phyloP scores from a whole-genome alignment of 768 basidiomycete species.

The Lentinula detonsa region DNA sequence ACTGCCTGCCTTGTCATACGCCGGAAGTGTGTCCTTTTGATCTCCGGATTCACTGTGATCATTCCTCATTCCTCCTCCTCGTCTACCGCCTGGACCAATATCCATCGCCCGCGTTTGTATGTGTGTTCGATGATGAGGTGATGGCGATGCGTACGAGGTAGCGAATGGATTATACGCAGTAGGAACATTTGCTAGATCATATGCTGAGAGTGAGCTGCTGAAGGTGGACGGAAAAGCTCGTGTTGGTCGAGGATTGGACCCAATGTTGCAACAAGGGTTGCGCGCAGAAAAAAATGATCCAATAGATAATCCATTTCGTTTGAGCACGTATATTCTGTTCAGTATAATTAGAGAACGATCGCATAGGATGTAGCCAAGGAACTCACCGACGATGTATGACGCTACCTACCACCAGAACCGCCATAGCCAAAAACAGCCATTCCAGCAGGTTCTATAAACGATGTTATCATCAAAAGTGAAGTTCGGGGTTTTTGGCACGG shows the following conservation, averaged over 20 bases:
- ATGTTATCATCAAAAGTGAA: background rate
- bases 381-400: background rate
- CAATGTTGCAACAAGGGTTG: background rate
- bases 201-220: background rate
- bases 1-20: background rate
- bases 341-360: background rate
- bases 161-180: background rate
- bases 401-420: background rate
- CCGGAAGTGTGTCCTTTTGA: background rate
- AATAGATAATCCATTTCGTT: background rate
- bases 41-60: background rate
- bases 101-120: background rate
- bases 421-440: background rate
- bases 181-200: slow-evolving; percentile 2
- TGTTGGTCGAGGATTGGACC: background rate
- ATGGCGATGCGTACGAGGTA: too few species aligned
- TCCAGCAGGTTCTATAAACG: background rate
- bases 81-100: background rate
- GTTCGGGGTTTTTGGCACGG: background rate
- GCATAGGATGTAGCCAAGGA: background rate
- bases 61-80: background rate
- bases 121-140: background rate
- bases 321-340: background rate
- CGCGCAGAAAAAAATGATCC: background rate
- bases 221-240: background rate